Base-by-base conservation (phyloP, 2,329 filamentous ascomycete genomes). In the Magnaporthiopsis poae region DNA sequence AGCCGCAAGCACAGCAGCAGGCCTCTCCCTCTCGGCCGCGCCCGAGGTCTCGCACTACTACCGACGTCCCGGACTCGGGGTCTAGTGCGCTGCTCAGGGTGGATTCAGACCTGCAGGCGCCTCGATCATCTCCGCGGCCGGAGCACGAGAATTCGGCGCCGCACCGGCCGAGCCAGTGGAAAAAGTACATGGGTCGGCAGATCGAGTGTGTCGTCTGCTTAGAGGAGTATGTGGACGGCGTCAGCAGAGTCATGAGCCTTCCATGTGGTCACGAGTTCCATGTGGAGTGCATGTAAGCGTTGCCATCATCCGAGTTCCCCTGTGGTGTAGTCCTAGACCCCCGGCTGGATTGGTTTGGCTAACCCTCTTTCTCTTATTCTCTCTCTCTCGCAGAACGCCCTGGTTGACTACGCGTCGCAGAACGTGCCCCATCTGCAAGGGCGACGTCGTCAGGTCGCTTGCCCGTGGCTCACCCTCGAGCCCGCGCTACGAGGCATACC, bases 361-460 rank as follows among this genome's bases (percentile, higher is more conserved):
- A 27, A 64, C 63, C 18, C 46, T 56, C 35, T 36, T 21, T 25
- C 21, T 15, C 9, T 56, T 12, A 27, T 29, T 25, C 35, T 60
- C 12, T 5, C 29, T 9, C 31, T 25, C 36, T 60, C 71, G 29
- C 70, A 96, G 92, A 74, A 98, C 95, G 5, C 95, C 95, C 1
- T 99, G 95, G 95, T 82, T 99, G 65, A 97, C 94, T 0, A 98
- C 93, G 21, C 88, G 94, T 63, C 90, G 95, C 69, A 89, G 95
- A 69, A 99, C 95, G n/a, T 99, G 95, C 73, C 95, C 95, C 0
- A 98, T 99, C 68, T 99, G 95, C 80, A 99, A 99, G 80, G 92
- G 93, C 63, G 95, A 99, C 74, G 95, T 99, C 52, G 94, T 99
- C 21, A 81, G 85, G 36, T 88, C 85, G 11, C 77, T 92, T 69